These are phyloP conservation scores for Nasturtium officinale DNA, from an alignment of 345 rosid species.

Conservation along the genomic window DNA sequence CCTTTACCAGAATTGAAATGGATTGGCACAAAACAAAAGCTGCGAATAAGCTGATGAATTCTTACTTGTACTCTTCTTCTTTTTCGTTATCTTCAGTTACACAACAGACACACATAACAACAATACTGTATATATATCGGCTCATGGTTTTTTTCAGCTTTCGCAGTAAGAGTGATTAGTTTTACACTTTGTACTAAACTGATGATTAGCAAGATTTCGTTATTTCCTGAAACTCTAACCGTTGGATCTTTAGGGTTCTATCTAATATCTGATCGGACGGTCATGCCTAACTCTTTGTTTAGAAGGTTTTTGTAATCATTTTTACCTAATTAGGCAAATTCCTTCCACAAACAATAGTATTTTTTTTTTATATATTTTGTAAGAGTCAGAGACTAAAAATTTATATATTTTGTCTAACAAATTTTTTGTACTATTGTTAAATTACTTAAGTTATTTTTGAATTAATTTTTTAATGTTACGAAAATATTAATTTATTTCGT, in stretches of 20 bases:
- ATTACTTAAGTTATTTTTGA: too few species aligned
- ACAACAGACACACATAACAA: too few species aligned
- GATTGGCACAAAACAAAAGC: background rate
- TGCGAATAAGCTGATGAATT: slow-evolving; percentile 12
- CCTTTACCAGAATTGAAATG: slow-evolving; percentile 17
- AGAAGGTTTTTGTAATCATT: background rate
- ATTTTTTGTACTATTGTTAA: too few species aligned
- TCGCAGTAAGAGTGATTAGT: slow-evolving; percentile 12
- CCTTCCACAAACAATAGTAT: background rate
- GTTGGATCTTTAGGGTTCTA: slow-evolving; percentile 37
- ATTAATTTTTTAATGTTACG: background rate
- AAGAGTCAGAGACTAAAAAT: background rate
- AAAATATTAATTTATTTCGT: background rate
- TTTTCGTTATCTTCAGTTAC: background rate
- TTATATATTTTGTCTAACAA: background rate
- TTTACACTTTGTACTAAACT: background rate
- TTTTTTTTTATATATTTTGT: too few species aligned
- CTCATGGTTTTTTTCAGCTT: slow-evolving; percentile 10
- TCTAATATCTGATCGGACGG: slow-evolving; percentile 20
- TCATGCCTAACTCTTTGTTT: background rate
- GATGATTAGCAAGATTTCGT: slow-evolving; percentile 11
- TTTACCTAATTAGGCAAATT: slow-evolving; percentile 1
- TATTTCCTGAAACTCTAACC: background rate
- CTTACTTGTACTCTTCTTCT: slow-evolving; percentile 7
- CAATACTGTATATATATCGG: too few species aligned